These are phyloP conservation scores for Candida sphagnicola DNA, from an alignment of 805 yeast species.

Conservation along the genomic window DNA sequence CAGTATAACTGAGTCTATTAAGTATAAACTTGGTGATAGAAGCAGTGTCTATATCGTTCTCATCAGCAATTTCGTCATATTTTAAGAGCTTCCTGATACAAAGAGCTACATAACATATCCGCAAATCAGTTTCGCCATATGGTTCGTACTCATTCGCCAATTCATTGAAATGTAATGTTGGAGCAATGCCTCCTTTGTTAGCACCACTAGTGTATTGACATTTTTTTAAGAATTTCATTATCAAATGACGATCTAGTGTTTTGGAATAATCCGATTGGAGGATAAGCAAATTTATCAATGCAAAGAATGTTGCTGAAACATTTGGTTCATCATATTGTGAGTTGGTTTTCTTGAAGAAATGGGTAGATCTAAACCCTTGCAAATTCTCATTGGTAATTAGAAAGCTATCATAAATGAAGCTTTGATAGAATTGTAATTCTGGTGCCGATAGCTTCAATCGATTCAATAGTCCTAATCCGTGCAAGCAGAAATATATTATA, in stretches of 20 bases:
- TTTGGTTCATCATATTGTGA: conserved; percentile 56
- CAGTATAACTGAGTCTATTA: conserved; percentile 42
- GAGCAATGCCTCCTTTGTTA: conserved; percentile 29
- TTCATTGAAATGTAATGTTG: conserved; percentile 22
- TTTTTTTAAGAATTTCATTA: conserved; percentile 50
- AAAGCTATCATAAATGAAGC: conserved; percentile 45
- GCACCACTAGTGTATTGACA: conserved; percentile 51
- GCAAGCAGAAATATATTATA: conserved; percentile 64
- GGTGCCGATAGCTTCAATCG: conserved; percentile 22
- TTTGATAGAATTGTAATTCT: conserved; percentile 12
- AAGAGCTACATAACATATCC: conserved; percentile 72
- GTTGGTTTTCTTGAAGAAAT: conserved; percentile 30
- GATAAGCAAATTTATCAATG: conserved; percentile 53
- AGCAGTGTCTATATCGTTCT: conserved; percentile 40
- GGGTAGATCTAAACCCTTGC: conserved; percentile 55
- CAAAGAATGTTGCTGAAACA: conserved; percentile 74
- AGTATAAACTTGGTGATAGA: conserved; percentile 33
- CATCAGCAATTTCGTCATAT: conserved; percentile 20
- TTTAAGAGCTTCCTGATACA: conserved; percentile 54
- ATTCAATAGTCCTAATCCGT: conserved; percentile 52
- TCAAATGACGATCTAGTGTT: conserved; percentile 36
- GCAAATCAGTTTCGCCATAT: conserved; percentile 67
- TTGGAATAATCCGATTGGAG: conserved; percentile 40
- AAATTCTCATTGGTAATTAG: conserved; percentile 31
- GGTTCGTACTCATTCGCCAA: conserved; percentile 9